Evolutionary conservation across 257 asterid genomes (phyloP).

Genomic region (Solanum arcanum): DNA sequence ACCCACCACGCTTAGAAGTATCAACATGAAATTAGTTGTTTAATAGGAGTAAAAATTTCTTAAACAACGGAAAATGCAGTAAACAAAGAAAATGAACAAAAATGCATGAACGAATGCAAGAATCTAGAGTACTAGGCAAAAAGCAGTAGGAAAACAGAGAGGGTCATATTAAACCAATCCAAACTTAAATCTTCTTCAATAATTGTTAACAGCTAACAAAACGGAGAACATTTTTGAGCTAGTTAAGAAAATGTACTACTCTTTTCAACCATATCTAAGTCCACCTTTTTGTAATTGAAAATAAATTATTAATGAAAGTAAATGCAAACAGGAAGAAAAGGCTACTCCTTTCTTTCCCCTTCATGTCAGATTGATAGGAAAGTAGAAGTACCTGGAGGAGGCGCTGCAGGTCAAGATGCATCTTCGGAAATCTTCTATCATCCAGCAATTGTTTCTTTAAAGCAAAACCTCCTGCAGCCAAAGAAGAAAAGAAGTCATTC

Average conservation of each 20-base stretch:
- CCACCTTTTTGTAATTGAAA: not conserved
- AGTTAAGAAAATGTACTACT: not conserved
- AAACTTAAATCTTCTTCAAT: not conserved
- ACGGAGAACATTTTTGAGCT: not conserved
- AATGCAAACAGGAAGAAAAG: not conserved
- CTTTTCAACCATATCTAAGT: not conserved
- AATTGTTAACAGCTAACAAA: not conserved
- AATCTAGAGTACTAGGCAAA: not conserved
- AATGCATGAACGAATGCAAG: not conserved
- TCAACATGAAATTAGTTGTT: not conserved
- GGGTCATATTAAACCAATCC: not conserved
- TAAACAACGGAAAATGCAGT: not conserved
- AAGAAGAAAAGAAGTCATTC: not conserved
- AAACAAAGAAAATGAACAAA: not conserved
- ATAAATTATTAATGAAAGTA: not conserved
- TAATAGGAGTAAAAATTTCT: not conserved
- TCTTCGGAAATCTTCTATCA: constrained; percentile 78
- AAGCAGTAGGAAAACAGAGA: not conserved
- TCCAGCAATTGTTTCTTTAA: constrained; percentile 84
- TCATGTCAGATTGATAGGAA: not conserved
- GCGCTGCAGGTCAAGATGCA: constrained; percentile 94
- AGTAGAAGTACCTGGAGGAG: constrained; percentile 62
- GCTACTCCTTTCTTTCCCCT: not conserved
- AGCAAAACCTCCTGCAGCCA: constrained; percentile 68
- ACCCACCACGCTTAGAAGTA: not conserved